Base-by-base conservation (phyloP, 208 protist genomes). In the Lotmaria passim region DNA sequence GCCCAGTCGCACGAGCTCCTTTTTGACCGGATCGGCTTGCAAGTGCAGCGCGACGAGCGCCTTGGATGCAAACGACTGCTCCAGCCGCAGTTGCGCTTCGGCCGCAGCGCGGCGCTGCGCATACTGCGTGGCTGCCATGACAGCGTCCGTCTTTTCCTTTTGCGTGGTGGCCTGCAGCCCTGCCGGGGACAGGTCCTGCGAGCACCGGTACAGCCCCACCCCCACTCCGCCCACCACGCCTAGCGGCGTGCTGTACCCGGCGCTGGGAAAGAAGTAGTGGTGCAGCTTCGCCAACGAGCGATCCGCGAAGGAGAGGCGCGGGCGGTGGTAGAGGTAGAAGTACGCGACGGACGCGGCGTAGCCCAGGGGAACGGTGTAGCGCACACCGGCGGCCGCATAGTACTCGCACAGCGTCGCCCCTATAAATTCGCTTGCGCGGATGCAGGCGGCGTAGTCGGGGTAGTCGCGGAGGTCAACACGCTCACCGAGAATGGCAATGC, bases 211-310 rank as follows among this genome's bases (percentile, higher is more conserved):
- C 5, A 58, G 55, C 73, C 82, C 82, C 56, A 84, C 86, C 6
- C 58, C 17, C 6, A 87, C 34, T 5, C 86, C 85, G 24, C 61
- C 78, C 11, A 78, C 24, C 24, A 79, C 50, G 1, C 87, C 90
- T 1, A 87, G 17, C 12, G 84, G 83, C 2, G 90, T 82, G 57
- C 69, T 87, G 73, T 93, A 93, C 23, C 70, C 86, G 1, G 83
- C 87, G 67, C 86, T 93, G 30, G 90, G 87, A 62, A 83, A 93
- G 59, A 95, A 87, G 68, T 80, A 88, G 78, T 95, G 85, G 61
- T 91, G 85, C 48, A 95, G 71, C 57, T 79, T 84, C 4, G 71
- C 50, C 0, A 92, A 70, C 17, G 53, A 26, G 12, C 87, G 83
- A 36, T 92, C 87, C 3, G 83, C 81, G 44, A 93, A 92, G 17